A percentile compares a stretch with the other conserved stretches of the same genome.
Evolutionary conservation across 2,329 filamentous ascomycete genomes (phyloP).

Genomic region (Ascochyta lentis): DNA sequence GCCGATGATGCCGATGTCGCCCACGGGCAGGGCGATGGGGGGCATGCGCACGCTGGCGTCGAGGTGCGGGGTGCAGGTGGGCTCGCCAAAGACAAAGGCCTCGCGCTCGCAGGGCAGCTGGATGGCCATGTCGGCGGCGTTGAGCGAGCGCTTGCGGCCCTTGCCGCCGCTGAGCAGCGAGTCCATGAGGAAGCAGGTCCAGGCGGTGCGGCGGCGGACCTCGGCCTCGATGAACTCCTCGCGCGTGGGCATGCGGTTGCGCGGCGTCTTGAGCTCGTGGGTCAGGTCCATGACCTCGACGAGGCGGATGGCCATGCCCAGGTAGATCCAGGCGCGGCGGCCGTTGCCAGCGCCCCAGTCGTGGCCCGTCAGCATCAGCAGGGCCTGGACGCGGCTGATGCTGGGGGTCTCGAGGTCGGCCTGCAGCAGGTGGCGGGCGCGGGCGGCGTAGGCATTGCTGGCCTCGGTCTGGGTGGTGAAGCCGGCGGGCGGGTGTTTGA

Average conservation of each 20-base stretch:
- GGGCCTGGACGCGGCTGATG: conserved; percentile 49
- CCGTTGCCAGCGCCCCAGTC: conserved; percentile 56
- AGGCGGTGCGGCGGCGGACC: conserved; percentile 49
- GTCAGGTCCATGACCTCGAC: conserved; percentile 52
- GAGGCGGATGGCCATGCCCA: conserved; percentile 51
- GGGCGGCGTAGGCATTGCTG: conserved; percentile 51
- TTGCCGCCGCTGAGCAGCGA: conserved; percentile 51
- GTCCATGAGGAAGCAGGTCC: conserved; percentile 54
- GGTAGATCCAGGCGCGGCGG: conserved; percentile 50
- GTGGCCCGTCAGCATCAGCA: conserved; percentile 54
- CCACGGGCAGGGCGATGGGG: conserved; percentile 35
- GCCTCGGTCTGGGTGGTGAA: conserved; percentile 49
- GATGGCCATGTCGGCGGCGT: conserved; percentile 46
- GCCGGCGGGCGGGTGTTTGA: conserved; percentile 44
- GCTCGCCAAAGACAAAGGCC: conserved; percentile 49
- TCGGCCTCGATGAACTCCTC: conserved; percentile 52
- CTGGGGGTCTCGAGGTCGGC: conserved; percentile 49
- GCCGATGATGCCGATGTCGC: conserved; percentile 49
- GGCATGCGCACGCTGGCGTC: conserved; percentile 41
- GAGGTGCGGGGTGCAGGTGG: conserved; percentile 45
- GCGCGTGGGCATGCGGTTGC: conserved; percentile 41
- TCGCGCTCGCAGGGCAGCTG: conserved; percentile 51
- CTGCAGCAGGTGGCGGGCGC: conserved; percentile 51
- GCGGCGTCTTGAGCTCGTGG: conserved; percentile 42
- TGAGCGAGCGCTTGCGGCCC: conserved; percentile 47